A percentile compares a stretch with the other conserved stretches of the same genome.
phyloP scores from a whole-genome alignment of 495 filamentous ascomycete genomes.

The Annulohypoxylon stygium region DNA sequence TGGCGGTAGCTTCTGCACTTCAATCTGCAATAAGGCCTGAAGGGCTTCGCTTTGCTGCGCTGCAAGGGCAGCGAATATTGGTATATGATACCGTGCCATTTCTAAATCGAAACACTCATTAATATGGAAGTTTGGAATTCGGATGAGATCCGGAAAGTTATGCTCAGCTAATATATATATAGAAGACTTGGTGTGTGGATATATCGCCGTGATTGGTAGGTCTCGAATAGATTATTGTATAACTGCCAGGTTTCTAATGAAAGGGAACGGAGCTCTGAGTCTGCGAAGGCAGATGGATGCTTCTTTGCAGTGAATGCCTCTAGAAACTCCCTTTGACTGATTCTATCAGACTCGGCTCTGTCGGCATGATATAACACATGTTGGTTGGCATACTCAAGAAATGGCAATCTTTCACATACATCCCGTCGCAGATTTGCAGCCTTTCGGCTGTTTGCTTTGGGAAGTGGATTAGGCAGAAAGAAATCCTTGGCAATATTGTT shows the following conservation, averaged over 20 bases:
- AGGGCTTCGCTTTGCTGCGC: not conserved
- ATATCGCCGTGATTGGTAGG: not conserved
- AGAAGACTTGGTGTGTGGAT: not conserved
- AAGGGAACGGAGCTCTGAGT: no score
- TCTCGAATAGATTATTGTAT: not conserved
- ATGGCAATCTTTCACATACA: not conserved
- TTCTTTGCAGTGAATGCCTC: no score
- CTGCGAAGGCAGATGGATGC: no score
- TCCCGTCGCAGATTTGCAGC: not conserved
- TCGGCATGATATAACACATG: not conserved
- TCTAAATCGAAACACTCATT: not conserved
- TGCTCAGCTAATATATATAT: not conserved
- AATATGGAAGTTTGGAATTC: not conserved
- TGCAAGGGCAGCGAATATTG: conserved; percentile 7
- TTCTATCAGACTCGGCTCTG: not conserved
- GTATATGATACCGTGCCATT: not conserved
- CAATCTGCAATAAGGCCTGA: not conserved
- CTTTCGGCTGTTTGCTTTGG: not conserved
- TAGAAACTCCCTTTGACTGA: no score
- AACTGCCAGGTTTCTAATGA: not conserved
- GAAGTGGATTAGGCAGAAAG: not conserved
- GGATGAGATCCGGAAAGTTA: conserved; percentile 4
- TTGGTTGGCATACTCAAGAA: conserved; percentile 1
- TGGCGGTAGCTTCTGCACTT: not conserved
- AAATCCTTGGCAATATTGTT: not conserved